A percentile compares a stretch with the other conserved stretches of the same genome.
These are phyloP conservation scores for Eremothecium coryli DNA, from an alignment of 1,139 yeast genomes.

Conservation along the genomic window DNA sequence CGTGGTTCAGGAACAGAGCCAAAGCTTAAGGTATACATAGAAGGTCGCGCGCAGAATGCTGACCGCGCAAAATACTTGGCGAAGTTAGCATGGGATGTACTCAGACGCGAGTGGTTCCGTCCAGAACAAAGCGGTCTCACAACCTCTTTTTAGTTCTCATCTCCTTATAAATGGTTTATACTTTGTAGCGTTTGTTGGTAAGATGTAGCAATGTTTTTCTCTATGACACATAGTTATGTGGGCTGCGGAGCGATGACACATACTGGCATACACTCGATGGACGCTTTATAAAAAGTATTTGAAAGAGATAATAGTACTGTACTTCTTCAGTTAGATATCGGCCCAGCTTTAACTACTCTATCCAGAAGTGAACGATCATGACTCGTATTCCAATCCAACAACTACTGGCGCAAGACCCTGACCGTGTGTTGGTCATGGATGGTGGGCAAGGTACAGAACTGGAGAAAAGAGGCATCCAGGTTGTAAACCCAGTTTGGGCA, in stretches of 20 bases:
- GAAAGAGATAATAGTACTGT: too few species aligned
- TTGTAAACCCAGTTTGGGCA: conserved; percentile 32
- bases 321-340: too few species aligned
- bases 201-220: too few species aligned
- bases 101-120: conserved; percentile 50
- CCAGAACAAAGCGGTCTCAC: conserved; percentile 37
- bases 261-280: too few species aligned
- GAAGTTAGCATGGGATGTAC: conserved; percentile 54
- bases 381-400: conserved; percentile 9
- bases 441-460: conserved; percentile 41
- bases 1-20: conserved; percentile 98
- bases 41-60: conserved; percentile 49
- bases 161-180: too few species aligned
- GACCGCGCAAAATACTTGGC: conserved; percentile 45
- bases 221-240: too few species aligned
- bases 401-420: conserved; percentile 8
- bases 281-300: too few species aligned
- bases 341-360: too few species aligned
- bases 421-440: conserved; percentile 28
- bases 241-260: too few species aligned
- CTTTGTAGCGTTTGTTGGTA: too few species aligned
- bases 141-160: conserved; percentile 13
- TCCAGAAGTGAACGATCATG: too few species aligned
- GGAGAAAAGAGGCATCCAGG: conserved; percentile 32
- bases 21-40: conserved; percentile 83